Conservation (phyloP, 2,329 filamentous ascomycete genomes). For the Beauveria scarabaeidicola region DNA sequence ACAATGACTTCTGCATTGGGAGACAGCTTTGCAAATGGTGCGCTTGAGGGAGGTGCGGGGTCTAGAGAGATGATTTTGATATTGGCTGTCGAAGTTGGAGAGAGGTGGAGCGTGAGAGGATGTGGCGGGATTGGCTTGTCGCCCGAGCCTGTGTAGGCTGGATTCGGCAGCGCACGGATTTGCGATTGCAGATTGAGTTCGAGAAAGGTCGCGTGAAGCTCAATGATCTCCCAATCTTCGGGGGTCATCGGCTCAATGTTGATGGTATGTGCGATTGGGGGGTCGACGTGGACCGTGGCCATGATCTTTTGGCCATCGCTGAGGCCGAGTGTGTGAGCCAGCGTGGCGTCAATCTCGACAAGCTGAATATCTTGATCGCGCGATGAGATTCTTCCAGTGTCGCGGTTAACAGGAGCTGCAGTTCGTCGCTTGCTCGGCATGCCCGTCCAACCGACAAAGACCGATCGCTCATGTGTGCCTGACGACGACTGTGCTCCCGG, state of each 20-base stretch:
- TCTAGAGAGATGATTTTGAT: constrained; percentile 79
- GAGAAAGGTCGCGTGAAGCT: constrained; percentile 89
- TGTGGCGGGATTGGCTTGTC: constrained; percentile 52
- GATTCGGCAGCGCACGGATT: constrained; percentile 88
- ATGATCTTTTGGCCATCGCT: constrained; percentile 73
- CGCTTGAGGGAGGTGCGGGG: constrained; percentile 58
- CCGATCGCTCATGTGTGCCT: constrained; percentile 51
- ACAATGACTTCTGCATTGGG: constrained; percentile 96
- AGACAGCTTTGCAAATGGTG: constrained; percentile 82
- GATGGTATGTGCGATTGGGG: constrained; percentile 83
- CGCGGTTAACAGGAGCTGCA: constrained; percentile 62
- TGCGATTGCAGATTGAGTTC: constrained; percentile 90
- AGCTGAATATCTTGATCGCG: constrained; percentile 68
- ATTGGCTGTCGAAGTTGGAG: constrained; percentile 90
- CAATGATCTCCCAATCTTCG: constrained; percentile 98
- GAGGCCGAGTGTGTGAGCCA: constrained; percentile 69
- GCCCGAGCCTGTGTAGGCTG: constrained; percentile 49
- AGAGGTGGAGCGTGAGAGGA: constrained; percentile 83
- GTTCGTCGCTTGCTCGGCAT: constrained; percentile 88
- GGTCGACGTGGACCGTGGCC: constrained; percentile 71
- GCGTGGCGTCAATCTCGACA: constrained; percentile 80
- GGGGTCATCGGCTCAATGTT: constrained; percentile 94
- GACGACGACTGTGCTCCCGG: constrained; percentile 37
- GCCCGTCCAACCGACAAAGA: constrained; percentile 93
- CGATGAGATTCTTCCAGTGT: constrained; percentile 51